A percentile compares a stretch with the other conserved stretches of the same genome.
phyloP scores from a whole-genome alignment of 108 stramenopile genomes.

The Epithemia pelagica region DNA sequence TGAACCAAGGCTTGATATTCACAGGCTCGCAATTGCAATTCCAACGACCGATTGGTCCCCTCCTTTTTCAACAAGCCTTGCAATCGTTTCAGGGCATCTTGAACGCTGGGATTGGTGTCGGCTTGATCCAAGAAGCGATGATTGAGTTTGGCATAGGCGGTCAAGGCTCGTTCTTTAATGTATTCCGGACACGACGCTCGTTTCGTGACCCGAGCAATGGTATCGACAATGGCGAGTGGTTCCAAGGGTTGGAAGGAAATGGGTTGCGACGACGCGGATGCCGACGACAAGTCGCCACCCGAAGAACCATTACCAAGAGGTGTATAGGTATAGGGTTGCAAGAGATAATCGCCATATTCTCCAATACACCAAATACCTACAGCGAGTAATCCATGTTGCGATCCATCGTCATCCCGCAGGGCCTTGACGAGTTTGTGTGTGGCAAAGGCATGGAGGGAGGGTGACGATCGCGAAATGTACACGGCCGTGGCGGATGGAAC shows the following conservation, averaged over 20 bases:
- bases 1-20: conserved; percentile 88
- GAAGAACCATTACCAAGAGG: conserved; percentile 1
- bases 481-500: conserved; percentile 75
- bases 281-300: conserved; percentile 5
- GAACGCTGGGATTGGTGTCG: conserved; percentile 20
- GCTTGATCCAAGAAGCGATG: conserved; percentile 69
- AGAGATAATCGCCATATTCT: conserved; percentile 74
- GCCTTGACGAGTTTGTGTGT: conserved; percentile 90
- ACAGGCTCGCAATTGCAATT: conserved; percentile 91
- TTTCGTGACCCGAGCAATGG: conserved; percentile 62
- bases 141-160: conserved; percentile 84
- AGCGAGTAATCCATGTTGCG: conserved; percentile 75
- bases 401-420: conserved; percentile 82
- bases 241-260: conserved; percentile 66
- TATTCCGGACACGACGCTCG: conserved; percentile 64
- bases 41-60: conserved; percentile 74
- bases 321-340: conserved; percentile 65
- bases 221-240: conserved; percentile 46
- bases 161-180: conserved; percentile 78
- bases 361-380: conserved; percentile 96
- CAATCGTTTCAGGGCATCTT: conserved; percentile 44
- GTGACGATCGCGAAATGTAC: conserved; percentile 72
- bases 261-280: conserved; percentile 12
- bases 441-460: conserved; percentile 79
- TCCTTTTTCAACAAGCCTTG: conserved; percentile 58